phyloP scores from a whole-genome alignment of 2,329 filamentous ascomycete species.

The Nakataea oryzae region DNA sequence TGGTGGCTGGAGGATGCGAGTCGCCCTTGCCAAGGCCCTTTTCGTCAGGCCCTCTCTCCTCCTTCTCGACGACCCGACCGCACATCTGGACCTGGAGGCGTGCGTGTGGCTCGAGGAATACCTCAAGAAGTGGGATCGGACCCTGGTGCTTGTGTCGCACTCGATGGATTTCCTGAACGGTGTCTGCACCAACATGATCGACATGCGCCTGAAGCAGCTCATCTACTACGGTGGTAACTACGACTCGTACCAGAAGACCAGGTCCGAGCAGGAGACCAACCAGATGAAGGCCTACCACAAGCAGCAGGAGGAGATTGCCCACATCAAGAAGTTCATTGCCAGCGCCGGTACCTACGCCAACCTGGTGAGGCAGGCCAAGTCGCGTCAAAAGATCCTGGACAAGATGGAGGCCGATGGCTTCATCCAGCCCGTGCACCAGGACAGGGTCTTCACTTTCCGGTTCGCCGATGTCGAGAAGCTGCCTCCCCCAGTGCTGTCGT shows the following conservation, averaged over 20 bases:
- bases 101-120: constrained; percentile 99
- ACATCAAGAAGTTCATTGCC: constrained; percentile 99
- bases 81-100: constrained; percentile 97
- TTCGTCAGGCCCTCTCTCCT: constrained; percentile 97
- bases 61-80: constrained; percentile 94
- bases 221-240: constrained; percentile 99
- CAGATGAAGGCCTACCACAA: constrained; percentile 99
- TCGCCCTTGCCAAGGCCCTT: constrained; percentile 90
- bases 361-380: constrained; percentile 97
- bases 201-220: constrained; percentile 84
- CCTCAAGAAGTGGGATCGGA: constrained; percentile 98
- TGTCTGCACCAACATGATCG: constrained; percentile 96
- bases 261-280: constrained; percentile 88
- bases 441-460: constrained; percentile 92
- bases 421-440: constrained; percentile 78
- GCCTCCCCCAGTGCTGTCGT: constrained; percentile 91
- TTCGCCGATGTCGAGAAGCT: constrained; percentile 99
- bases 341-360: constrained; percentile 99
- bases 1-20: constrained; percentile 99
- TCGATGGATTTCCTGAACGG: constrained; percentile 99
- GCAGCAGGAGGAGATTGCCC: constrained; percentile 96
- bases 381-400: constrained; percentile 98
- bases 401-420: constrained; percentile 99
- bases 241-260: constrained; percentile 94
- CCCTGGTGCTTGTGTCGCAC: constrained; percentile 92